A percentile compares a stretch with the other conserved stretches of the same genome.
phyloP scores from a whole-genome alignment of 2,329 filamentous ascomycete species.

The Truncatella angustata region DNA sequence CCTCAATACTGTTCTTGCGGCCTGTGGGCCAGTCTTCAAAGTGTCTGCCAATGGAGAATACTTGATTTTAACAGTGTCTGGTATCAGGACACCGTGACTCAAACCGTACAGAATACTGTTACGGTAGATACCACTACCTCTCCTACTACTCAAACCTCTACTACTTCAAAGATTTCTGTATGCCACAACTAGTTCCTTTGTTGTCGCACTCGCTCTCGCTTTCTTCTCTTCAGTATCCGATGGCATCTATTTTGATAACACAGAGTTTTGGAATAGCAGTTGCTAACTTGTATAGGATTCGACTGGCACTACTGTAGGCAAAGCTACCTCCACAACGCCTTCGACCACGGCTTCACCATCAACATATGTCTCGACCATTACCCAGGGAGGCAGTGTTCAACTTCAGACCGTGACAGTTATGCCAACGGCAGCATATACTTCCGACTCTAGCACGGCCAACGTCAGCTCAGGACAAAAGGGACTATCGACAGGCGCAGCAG shows the following conservation, averaged over 20 bases:
- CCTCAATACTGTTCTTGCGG: not conserved
- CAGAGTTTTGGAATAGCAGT: no score
- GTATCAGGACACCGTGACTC: slow-evolving; percentile 27
- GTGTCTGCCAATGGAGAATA: not conserved
- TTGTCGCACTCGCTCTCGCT: slow-evolving; percentile 4
- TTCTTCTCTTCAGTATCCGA: no score
- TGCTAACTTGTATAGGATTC: not conserved
- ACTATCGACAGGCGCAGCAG: slow-evolving; percentile 23
- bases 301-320: slow-evolving; percentile 12
- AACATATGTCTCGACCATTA: slow-evolving; percentile 47
- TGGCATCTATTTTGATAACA: not conserved
- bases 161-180: slow-evolving; percentile 24
- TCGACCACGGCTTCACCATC: slow-evolving; percentile 27
- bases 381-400: slow-evolving; percentile 47
- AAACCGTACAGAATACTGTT: slow-evolving; percentile 35
- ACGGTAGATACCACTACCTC: slow-evolving; percentile 25
- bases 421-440: slow-evolving; percentile 35
- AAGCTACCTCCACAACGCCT: slow-evolving; percentile 17
- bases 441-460: slow-evolving; percentile 8
- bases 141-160: slow-evolving; percentile 17
- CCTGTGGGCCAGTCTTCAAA: not conserved
- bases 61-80: slow-evolving; percentile 25
- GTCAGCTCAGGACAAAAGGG: slow-evolving; percentile 15
- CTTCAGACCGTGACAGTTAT: slow-evolving; percentile 51
- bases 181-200: slow-evolving; percentile 19